Evolutionary conservation across 176 grass and related monocot genomes (phyloP).

Genomic region (Carex cristatella): DNA sequence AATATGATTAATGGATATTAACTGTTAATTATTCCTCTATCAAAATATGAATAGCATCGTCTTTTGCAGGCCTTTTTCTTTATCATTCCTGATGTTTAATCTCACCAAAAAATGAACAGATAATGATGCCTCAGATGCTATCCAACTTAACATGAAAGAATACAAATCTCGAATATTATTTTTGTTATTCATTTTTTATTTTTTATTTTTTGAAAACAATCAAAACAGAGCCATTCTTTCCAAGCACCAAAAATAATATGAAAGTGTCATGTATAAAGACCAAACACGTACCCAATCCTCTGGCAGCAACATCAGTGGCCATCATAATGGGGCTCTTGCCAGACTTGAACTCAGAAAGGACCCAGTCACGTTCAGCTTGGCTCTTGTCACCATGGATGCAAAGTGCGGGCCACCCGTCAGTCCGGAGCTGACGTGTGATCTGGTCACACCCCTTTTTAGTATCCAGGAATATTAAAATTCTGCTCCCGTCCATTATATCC

Average conservation of each 20-base stretch:
- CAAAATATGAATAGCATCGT: background rate
- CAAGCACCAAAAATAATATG: background rate
- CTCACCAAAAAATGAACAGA: background rate
- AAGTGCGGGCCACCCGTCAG: conserved; percentile 96
- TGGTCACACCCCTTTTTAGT: conserved; percentile 96
- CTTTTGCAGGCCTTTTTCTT: background rate
- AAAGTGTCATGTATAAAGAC: background rate
- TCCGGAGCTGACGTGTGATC: conserved; percentile 82
- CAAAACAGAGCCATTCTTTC: background rate
- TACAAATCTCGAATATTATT: background rate
- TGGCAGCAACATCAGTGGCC: conserved; percentile 87
- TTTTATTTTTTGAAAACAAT: background rate
- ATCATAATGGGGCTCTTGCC: conserved; percentile 99
- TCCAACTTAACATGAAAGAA: background rate
- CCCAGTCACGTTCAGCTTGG: conserved; percentile 95
- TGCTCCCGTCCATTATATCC: conserved; percentile 97
- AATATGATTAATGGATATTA: background rate
- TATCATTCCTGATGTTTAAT: background rate
- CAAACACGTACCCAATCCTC: conserved; percentile 67
- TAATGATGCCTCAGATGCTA: background rate
- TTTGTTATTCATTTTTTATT: too few relatives aligned
- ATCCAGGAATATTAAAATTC: conserved; percentile 97
- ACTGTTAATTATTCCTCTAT: background rate
- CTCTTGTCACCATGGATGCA: conserved; percentile 99
- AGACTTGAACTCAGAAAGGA: conserved; percentile 97